Base-by-base conservation (phyloP, 1,284 basidiomycete species). In the Puccinia sorghi region DNA sequence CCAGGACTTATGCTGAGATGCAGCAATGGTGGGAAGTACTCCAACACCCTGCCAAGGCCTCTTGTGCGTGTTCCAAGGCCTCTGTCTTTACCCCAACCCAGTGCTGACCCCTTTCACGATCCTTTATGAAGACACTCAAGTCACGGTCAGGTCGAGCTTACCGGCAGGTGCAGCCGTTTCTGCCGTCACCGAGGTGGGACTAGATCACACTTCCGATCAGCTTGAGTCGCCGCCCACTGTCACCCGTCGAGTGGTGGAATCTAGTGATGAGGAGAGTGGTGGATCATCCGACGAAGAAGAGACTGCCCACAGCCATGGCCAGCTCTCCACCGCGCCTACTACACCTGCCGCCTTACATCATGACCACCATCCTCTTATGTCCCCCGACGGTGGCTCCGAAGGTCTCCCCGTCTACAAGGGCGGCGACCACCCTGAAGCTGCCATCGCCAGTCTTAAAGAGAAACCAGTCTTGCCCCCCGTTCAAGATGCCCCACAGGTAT, bases 1-100 rank as follows among this genome's bases (percentile, higher is more conserved):
- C 81, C 32, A 81, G 82, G 59, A 83, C 81, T 9, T 81, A 81
- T 78, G 76, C 71, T 61, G 83, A 83, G 72, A 81, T 82, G 81
- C 61, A 80, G 22, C 66, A 50, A 0, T 83, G 83, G 83, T 83
- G 82, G 82, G 78, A 80, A 41, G 37, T 64, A 15, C 74, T 82
- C 39, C 63, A 77, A 57, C n/a, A 69, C 13, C 39, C 50, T 20
- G 74, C 74, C 17, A 32, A 57, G 27, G 27, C 50, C 27, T 70
- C 74, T 20, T 17, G 74, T 77, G n/a, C n/a, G n/a, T n/a, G n/a
- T n/a, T n/a, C n/a, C n/a, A 67, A 57, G 74, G n/a, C 37, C 15
- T 27, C 56, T 46, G 5, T 25, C 8, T 32, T 32, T 32, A 9
- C 7, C 22, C 13, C 43, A 22, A 9, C 6, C 5, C 20, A 13